phyloP scores from a whole-genome alignment of 2,329 filamentous ascomycete genomes.

The Trichophyton simii region DNA sequence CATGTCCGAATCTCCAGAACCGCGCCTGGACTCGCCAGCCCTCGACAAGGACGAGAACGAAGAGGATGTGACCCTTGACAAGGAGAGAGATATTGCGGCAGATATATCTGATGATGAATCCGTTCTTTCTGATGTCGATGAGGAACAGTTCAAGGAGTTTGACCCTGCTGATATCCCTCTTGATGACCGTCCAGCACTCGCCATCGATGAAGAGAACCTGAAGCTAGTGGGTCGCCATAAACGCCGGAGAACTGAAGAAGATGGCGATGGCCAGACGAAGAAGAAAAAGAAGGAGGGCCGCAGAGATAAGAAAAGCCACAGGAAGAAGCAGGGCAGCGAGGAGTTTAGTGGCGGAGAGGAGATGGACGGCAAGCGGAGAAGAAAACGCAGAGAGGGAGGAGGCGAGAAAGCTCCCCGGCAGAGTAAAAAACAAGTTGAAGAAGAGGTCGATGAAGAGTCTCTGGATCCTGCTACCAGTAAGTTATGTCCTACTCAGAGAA shows the following conservation, averaged over 20 bases:
- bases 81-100: conserved; percentile 19
- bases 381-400: conserved; percentile 33
- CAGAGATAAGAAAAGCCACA: conserved; percentile 51
- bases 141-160: conserved; percentile 53
- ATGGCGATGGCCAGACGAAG: conserved; percentile 45
- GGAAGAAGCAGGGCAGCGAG: conserved; percentile 53
- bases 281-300: conserved; percentile 54
- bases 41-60: conserved; percentile 11
- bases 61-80: conserved; percentile 12
- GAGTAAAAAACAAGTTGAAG: conserved; percentile 41
- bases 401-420: conserved; percentile 33
- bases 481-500: conserved; percentile 21
- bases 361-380: conserved; percentile 41
- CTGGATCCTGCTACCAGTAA: conserved; percentile 71
- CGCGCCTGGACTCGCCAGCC: conserved; percentile 9
- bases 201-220: conserved; percentile 50
- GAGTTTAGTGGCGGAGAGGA: conserved; percentile 41
- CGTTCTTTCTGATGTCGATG: conserved; percentile 51
- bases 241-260: conserved; percentile 50
- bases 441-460: conserved; percentile 60
- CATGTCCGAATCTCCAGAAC: conserved; percentile 31
- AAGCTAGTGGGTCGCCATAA: conserved; percentile 51
- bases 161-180: conserved; percentile 49
- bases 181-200: conserved; percentile 45
- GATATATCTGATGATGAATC: conserved; percentile 48